Conservation (phyloP, 441 rosid genomes). For the Syzygium malaccense region DNA sequence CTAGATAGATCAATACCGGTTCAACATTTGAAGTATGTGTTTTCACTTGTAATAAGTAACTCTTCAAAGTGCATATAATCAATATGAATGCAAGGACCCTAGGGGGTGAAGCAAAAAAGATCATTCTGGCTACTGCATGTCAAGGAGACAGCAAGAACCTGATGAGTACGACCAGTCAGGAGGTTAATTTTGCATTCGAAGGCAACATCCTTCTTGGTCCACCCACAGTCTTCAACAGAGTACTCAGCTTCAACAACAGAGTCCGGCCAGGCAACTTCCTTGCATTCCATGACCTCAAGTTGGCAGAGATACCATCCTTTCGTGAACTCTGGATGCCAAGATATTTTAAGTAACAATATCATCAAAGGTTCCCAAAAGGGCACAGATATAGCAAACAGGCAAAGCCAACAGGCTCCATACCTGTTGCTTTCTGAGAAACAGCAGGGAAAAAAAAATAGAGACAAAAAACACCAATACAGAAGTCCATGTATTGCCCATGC, state of each 20-base stretch:
- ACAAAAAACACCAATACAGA: neutral
- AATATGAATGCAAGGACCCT: neutral
- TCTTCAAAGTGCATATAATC: neutral
- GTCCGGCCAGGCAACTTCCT: slow-evolving; percentile 67
- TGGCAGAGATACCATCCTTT: slow-evolving; percentile 79
- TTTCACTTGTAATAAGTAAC: neutral
- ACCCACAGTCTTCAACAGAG: slow-evolving; percentile 49
- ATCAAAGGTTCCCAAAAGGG: neutral
- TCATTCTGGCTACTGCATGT: neutral
- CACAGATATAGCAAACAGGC: neutral
- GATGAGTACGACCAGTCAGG: slow-evolving; percentile 86
- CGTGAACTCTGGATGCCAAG: slow-evolving; percentile 39
- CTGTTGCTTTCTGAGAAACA: neutral
- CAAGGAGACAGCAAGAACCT: slow-evolving; percentile 32
- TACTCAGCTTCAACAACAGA: slow-evolving; percentile 38
- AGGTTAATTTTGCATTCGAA: slow-evolving; percentile 84
- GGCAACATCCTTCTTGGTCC: slow-evolving; percentile 56
- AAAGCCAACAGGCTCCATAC: neutral
- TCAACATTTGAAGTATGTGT: neutral
- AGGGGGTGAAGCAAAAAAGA: neutral
- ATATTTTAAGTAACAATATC: neutral
- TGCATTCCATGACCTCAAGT: slow-evolving; percentile 81
- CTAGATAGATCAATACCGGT: neutral
- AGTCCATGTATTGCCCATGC: neutral
- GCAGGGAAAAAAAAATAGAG: neutral